Base-by-base conservation (phyloP, 805 yeast species). In the Debaryomyces hansenii region DNA sequence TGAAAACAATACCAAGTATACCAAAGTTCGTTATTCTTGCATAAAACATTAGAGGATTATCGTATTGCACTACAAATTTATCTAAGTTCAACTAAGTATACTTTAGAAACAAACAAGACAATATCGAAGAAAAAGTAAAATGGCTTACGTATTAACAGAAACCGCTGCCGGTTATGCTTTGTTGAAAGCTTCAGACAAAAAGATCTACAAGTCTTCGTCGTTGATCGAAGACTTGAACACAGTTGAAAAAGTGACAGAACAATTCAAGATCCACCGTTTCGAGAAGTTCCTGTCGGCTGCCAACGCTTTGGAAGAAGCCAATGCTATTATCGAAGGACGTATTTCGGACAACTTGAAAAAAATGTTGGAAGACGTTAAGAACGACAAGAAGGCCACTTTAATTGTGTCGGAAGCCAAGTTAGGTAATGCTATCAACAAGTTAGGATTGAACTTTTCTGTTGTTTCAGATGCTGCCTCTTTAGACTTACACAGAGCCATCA, bases 161-260 rank as follows among this genome's bases (percentile, higher is more conserved):
- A 94, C 99, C 55, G 88, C 99, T 54, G 99, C 99, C 44, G 99
- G 99, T 66, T 94, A 94, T 70, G 99, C 99, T 66, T 80, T 94
- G 66, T 82, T 94, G 67, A 94, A 94, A 77, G 96, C 97, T 48
- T 85, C 96, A 54, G 98, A 94, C 79, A 94, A 94, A 79, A 92
- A 92, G 79, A 85, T 94, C 62, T 85, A 92, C 81, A 92, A 91
- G 76, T 84, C 94, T 20, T 69, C 86, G 45, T 67, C 83, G 48
- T 74, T 91, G 57, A 71, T 87, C 55, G 79, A 84, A 53, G 96
- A 90, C 67, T 78, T 91, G 62, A 78, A 87, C 70, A 70, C 88
- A 42, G 83, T 95, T 41, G 95, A 86, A 54, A 87, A 88, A 69
- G 96, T 91, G 50, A 79, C 90, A 47, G 79, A 87, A 57, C 96